Evolutionary conservation across 1,139 yeast species (phyloP).

Genomic region (Taphrina wiesneri): DNA sequence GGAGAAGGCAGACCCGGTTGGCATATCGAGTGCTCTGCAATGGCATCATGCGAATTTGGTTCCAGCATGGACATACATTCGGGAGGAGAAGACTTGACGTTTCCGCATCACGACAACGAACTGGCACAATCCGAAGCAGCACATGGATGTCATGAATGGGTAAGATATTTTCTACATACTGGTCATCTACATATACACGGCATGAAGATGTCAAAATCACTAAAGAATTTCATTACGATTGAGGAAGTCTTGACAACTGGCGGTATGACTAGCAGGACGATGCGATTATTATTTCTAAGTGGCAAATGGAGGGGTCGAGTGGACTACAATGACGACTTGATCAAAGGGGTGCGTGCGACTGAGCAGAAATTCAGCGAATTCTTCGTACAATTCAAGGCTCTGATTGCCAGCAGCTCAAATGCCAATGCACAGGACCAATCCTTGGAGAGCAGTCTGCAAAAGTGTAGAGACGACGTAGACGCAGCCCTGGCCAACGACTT

Average conservation of each 20-base stretch:
- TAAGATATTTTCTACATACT: conserved; percentile 90
- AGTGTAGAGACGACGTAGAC: conserved; percentile 10
- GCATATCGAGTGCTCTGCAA: conserved; percentile 99
- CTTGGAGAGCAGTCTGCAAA: background rate
- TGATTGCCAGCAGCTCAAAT: conserved; percentile 46
- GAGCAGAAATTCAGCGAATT: conserved; percentile 56
- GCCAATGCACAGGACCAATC: conserved; percentile 39
- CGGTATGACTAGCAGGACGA: conserved; percentile 71
- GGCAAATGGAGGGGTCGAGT: conserved; percentile 90
- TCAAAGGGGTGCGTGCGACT: conserved; percentile 42
- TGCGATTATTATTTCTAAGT: conserved; percentile 84
- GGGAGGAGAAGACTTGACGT: conserved; percentile 95
- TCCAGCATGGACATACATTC: conserved; percentile 87
- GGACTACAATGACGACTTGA: conserved; percentile 81
- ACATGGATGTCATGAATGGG: conserved; percentile 89
- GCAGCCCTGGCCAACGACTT: conserved; percentile 27
- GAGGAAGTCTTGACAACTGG: conserved; percentile 71
- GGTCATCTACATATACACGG: conserved; percentile 98
- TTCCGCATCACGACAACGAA: conserved; percentile 99
- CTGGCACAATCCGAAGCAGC: conserved; percentile 96
- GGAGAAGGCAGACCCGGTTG: conserved; percentile 98
- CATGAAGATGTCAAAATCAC: conserved; percentile 93
- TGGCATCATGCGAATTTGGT: conserved; percentile 92
- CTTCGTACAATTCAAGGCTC: conserved; percentile 73
- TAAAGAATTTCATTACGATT: conserved; percentile 92